These are phyloP conservation scores for Beta lomatogona DNA, from an alignment of 179 eudicot genomes.

Conservation along the genomic window DNA sequence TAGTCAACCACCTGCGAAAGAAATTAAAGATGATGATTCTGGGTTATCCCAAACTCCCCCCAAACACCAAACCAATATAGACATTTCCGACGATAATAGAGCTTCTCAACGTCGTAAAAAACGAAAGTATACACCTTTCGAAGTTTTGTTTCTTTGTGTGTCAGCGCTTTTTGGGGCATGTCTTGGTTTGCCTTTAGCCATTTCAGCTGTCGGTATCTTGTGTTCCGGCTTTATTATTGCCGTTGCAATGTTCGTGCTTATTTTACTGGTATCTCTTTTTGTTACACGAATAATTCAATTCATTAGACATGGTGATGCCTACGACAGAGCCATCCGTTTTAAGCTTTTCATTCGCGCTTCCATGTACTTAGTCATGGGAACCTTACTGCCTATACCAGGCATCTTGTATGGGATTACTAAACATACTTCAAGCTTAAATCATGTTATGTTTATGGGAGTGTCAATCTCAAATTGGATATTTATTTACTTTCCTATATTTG, in stretches of 20 bases:
- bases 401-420: slow-evolving; percentile 17
- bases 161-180: too few relatives aligned
- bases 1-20: too few relatives aligned
- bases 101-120: too few relatives aligned
- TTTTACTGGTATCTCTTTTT: neutral
- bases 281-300: neutral
- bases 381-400: slow-evolving; percentile 1
- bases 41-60: too few relatives aligned
- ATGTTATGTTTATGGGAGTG: slow-evolving; percentile 1
- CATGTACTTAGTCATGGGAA: neutral
- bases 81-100: too few relatives aligned
- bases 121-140: too few relatives aligned
- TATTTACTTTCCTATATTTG: too few relatives aligned
- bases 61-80: too few relatives aligned
- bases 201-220: neutral
- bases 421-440: neutral
- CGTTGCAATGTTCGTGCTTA: neutral
- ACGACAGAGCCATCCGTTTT: neutral
- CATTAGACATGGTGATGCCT: neutral
- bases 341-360: slow-evolving; percentile 3
- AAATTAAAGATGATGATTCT: too few relatives aligned
- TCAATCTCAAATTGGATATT: too few relatives aligned
- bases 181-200: too few relatives aligned
- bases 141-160: too few relatives aligned
- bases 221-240: neutral